Evolutionary conservation across 768 basidiomycete species (phyloP), one percentile per base, ranked within the genome.

Genomic region (Mycena rebaudengoi): DNA sequence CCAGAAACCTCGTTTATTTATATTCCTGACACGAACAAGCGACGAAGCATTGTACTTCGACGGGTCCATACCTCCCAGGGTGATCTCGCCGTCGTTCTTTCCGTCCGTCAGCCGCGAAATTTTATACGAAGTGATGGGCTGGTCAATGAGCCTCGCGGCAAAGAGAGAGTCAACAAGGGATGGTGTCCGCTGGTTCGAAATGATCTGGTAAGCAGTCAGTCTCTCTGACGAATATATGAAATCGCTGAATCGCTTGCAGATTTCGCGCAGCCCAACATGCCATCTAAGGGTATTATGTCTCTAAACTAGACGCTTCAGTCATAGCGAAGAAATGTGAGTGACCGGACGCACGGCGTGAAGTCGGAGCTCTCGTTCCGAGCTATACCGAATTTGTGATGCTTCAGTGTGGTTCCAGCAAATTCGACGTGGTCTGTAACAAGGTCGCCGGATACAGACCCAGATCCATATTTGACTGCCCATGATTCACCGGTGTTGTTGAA

Each of bases 121-220:
- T 73, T 88, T 90, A 81, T 83, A 91, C n/a, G 89, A 89, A 5
- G 84, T 80, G 66, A 91, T 86, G 1, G 87, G 82, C 4, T 80
- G 73, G 12, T 72, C 68, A 65, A 92, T 85, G 44, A 82, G 74
- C 30, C 84, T 85, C 2, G 75, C 75, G 21, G 73, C 48, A 2
- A 82, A 83, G 20, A 92, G 79, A 3, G 85, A 73, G 71, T 89
- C 87, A 40, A 88, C 80, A 5, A 89, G 84, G 0, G 90, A 91
- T 8, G 74, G 76, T 4, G 82, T 80, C 41, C 71, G 54, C 66
- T 91, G 84, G 61, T 85, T 71, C 8, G 90, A 90, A 54, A 91
- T 79, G 14, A 63, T 73, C 80, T 86, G 41, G n/a, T 7, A 12
- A 12, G 10, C 60, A 41, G 44, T 60, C 32, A 50, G 29, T 25